Base-by-base conservation (phyloP, 1,284 basidiomycete genomes). In the Cutaneotrichosporon cyanovorans region DNA sequence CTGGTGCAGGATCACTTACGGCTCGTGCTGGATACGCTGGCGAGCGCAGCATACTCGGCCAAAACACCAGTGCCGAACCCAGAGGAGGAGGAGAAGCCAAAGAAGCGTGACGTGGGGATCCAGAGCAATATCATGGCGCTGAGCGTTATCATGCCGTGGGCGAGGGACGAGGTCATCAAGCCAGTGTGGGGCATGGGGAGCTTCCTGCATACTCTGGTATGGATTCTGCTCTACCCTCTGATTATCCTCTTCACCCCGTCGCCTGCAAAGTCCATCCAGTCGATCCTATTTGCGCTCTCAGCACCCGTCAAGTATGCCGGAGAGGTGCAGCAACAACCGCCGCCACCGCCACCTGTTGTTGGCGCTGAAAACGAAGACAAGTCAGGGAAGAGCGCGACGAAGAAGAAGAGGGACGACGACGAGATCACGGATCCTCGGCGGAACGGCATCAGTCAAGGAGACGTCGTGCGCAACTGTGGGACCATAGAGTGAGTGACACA, bases 51-150 rank as follows among this genome's bases (percentile, higher is more conserved):
- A 6, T 56, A 53, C 28, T 47, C 50, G 1, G 38, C 49, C 20
- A 44, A 53, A 15, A 33, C 38, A 7, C 35, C 43, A 12, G 59
- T 60, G 15, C 61, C 61, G 4, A 51, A 55, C 21, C 51, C 53
- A n/a, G 41, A 49, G n/a, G 41, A 28, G 9, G 55, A 55, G 22
- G 40, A 41, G 15, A 46, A 39, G 19, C 36, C 49, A 16, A 61
- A 61, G 47, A 58, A 56, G 40, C 59, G 61, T 46, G 62, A 65
- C 40, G 53, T 56, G 37, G 49, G 43, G 4, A 49, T 70, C 0
- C 60, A 64, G 56, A 65, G 62, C 42, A 71, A 72, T 55, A 60
- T 72, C 21, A 58, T 65, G 51, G 61, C 59, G 4, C 31, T 71
- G 2, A 55, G 54, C 23, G 70, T 70, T 3, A 51, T 72, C 40